Evolutionary conservation across 2,329 filamentous ascomycete genomes (phyloP).

Genomic region (Apiospora saccharicola): DNA sequence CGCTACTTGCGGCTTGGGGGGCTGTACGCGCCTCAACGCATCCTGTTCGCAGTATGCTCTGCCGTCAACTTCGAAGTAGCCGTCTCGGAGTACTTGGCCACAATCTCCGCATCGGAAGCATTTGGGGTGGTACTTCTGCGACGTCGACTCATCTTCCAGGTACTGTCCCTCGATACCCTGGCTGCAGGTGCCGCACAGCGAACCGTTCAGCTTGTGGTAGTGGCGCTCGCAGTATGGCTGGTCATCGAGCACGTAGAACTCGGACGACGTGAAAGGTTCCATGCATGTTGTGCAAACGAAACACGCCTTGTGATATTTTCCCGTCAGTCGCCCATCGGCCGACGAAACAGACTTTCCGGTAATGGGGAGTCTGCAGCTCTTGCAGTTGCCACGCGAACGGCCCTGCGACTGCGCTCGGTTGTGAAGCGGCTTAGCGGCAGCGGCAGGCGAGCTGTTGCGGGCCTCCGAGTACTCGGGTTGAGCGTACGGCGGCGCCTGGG

Average conservation of each 20-base stretch:
- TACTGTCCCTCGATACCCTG: constrained; percentile 93
- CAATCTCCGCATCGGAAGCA: constrained; percentile 90
- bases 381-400: constrained; percentile 76
- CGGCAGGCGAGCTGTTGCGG: constrained; percentile 38
- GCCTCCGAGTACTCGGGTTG: constrained; percentile 31
- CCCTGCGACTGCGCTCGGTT: constrained; percentile 48
- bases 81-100: constrained; percentile 74
- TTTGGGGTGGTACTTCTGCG: constrained; percentile 82
- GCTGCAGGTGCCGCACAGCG: constrained; percentile 81
- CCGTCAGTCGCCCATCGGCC: constrained; percentile 88
- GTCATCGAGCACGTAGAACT: constrained; percentile 92
- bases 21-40: constrained; percentile 66
- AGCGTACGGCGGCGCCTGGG: constrained; percentile 3
- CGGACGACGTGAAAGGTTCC: constrained; percentile 81
- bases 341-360: constrained; percentile 93
- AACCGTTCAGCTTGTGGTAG: constrained; percentile 91
- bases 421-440: constrained; percentile 36
- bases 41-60: constrained; percentile 87
- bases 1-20: constrained; percentile 30
- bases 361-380: constrained; percentile 80
- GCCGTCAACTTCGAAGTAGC: constrained; percentile 90
- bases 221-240: constrained; percentile 89
- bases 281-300: constrained; percentile 90
- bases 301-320: constrained; percentile 93
- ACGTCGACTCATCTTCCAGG: constrained; percentile 76